These are phyloP conservation scores for Blastobotrys petasosporus DNA, from an alignment of 1,139 yeast species.

Conservation along the genomic window DNA sequence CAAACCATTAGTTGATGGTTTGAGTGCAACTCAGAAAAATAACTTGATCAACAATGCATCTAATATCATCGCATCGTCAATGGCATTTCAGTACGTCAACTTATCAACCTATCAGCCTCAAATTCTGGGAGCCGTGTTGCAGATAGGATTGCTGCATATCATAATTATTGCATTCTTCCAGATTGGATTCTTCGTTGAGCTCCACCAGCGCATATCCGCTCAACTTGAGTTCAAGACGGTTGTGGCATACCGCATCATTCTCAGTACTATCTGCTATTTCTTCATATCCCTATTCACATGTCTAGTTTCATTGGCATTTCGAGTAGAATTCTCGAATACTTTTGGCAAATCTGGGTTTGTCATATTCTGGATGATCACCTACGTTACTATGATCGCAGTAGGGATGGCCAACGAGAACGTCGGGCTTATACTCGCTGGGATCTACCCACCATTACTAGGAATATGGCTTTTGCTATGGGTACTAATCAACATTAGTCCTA, in stretches of 20 bases:
- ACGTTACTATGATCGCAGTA: conserved; percentile 52
- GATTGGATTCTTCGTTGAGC: conserved; percentile 50
- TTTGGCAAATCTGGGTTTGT: conserved; percentile 60
- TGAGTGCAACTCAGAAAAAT: conserved; percentile 6
- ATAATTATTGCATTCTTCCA: conserved; percentile 62
- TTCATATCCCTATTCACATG: conserved; percentile 51
- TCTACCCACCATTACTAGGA: conserved; percentile 48
- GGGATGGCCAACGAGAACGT: conserved; percentile 61
- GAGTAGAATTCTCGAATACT: conserved; percentile 45
- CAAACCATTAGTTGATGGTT: conserved; percentile 15
- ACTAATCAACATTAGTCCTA: conserved; percentile 52
- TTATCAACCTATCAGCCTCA: conserved; percentile 10
- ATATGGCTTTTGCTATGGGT: conserved; percentile 61
- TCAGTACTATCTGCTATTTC: conserved; percentile 46
- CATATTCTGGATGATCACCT: conserved; percentile 58
- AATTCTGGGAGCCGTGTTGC: conserved; percentile 17
- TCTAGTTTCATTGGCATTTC: conserved; percentile 56
- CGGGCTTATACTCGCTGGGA: conserved; percentile 42
- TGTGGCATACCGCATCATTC: conserved; percentile 44
- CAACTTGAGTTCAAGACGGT: conserved; percentile 42
- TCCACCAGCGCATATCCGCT: conserved; percentile 46
- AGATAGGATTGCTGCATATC: conserved; percentile 63
- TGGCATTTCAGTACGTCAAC: conserved; percentile 12
- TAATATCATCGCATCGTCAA: conserved; percentile 13
- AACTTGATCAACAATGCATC: conserved; percentile 11